Evolutionary conservation across 371 early-diverging fungal species (phyloP).

Genomic region (Rhizopus arrhizus): DNA sequence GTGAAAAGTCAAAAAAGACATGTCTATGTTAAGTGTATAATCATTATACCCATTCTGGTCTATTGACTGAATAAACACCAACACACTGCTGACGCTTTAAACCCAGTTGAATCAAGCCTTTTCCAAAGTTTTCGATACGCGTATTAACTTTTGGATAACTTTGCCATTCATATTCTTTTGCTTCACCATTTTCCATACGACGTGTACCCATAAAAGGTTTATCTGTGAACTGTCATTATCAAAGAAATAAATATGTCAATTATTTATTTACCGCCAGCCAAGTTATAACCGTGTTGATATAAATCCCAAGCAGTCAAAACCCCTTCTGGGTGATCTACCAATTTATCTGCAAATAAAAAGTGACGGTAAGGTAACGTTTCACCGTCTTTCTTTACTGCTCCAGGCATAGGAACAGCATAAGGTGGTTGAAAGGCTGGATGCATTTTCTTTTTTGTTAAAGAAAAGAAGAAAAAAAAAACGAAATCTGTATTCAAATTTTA

Average conservation of each 20-base stretch:
- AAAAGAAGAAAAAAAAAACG: conserved; percentile 14
- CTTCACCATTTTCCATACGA: conserved; percentile 54
- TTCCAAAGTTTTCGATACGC: conserved; percentile 68
- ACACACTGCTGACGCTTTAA: conserved; percentile 52
- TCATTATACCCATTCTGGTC: conserved; percentile 81
- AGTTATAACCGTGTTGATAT: conserved; percentile 58
- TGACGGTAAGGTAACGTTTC: conserved; percentile 60
- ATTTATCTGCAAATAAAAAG: conserved; percentile 56
- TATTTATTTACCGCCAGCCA: conserved; percentile 47
- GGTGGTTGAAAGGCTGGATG: conserved; percentile 44
- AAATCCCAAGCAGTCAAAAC: conserved; percentile 60
- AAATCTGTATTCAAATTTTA: not conserved
- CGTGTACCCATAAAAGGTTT: conserved; percentile 63
- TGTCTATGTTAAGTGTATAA: conserved; percentile 8
- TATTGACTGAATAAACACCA: conserved; percentile 85
- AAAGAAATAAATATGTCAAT: not conserved
- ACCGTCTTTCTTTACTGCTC: conserved; percentile 43
- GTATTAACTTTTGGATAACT: conserved; percentile 53
- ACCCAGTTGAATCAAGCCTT: conserved; percentile 55
- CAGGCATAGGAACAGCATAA: conserved; percentile 44
- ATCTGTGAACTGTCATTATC: conserved; percentile 18
- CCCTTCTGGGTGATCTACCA: conserved; percentile 52
- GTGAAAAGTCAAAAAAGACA: conserved; percentile 18
- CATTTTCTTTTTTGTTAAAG: conserved; percentile 18
- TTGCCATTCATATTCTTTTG: conserved; percentile 69